Evolutionary conservation across 345 rosid genomes (phyloP).

Genomic region (Noccaea caerulescens): DNA sequence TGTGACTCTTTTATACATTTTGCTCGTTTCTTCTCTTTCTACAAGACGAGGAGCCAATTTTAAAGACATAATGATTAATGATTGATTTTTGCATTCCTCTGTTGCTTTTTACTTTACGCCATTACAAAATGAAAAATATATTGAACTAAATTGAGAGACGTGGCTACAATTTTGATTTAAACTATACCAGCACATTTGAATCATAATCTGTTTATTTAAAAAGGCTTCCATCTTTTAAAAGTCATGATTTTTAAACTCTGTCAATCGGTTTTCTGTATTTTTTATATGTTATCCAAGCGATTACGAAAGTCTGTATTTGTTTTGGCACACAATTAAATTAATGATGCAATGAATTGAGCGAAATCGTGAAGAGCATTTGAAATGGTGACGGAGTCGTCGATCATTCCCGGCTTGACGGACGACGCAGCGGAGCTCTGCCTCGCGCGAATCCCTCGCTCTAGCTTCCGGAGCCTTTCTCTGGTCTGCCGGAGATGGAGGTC

Average conservation of each 20-base stretch:
- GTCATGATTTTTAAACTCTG: too few relatives aligned
- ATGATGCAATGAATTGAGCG: background rate
- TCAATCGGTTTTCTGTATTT: too few relatives aligned
- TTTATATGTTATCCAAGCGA: too few relatives aligned
- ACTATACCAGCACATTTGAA: too few relatives aligned
- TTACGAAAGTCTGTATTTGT: too few relatives aligned
- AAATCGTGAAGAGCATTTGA: background rate
- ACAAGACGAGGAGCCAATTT: constrained; percentile 23
- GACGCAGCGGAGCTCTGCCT: constrained; percentile 83
- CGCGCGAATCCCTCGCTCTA: constrained; percentile 67
- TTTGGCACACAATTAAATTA: background rate
- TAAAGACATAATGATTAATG: background rate
- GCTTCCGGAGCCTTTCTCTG: constrained; percentile 59
- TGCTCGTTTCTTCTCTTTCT: constrained; percentile 9
- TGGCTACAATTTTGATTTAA: too few relatives aligned
- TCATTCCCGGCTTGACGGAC: constrained; percentile 79
- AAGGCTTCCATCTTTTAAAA: too few relatives aligned
- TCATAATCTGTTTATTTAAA: too few relatives aligned
- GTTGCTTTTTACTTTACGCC: background rate
- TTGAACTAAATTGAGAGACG: too few relatives aligned
- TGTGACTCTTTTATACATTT: constrained; percentile 18
- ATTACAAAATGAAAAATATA: background rate
- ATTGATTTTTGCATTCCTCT: background rate
- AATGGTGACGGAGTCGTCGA: constrained; percentile 15
- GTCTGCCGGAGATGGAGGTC: constrained; percentile 83